These are phyloP conservation scores for Scenedesmus sp. DNA, from an alignment of 163 green algal species.

Conservation along the genomic window DNA sequence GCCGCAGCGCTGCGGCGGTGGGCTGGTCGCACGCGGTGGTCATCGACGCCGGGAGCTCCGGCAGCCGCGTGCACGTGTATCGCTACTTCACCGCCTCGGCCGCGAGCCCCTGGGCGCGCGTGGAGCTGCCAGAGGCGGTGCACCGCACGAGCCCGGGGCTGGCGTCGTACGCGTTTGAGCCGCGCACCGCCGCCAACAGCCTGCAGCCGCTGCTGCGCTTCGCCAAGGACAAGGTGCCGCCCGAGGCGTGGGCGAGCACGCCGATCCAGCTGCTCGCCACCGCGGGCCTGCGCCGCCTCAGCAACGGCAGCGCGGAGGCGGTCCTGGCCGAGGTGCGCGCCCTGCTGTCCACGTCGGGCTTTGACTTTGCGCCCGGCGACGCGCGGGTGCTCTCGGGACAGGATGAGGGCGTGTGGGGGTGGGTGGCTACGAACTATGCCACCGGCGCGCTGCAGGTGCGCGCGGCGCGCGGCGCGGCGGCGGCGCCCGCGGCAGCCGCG, in stretches of 20 bases:
- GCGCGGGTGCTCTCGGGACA: slow-evolving; percentile 55
- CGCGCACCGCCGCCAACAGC: slow-evolving; percentile 1
- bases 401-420: slow-evolving; percentile 78
- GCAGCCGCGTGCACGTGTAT: slow-evolving; percentile 17
- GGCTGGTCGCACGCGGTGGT: slow-evolving; percentile 42
- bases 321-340: slow-evolving; percentile 55
- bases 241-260: slow-evolving; percentile 43
- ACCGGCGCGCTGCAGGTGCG: slow-evolving; percentile 62
- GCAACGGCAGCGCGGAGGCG: slow-evolving; percentile 20
- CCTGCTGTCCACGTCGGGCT: neutral
- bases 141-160: slow-evolving; percentile 35
- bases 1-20: no score
- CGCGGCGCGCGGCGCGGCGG: slow-evolving; percentile 14
- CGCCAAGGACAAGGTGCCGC: slow-evolving; percentile 42
- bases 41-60: slow-evolving; percentile 49
- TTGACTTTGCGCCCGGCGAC: slow-evolving; percentile 40
- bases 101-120: slow-evolving; percentile 6
- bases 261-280: slow-evolving; percentile 71
- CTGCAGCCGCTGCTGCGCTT: slow-evolving; percentile 43
- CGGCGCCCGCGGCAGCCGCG: no score
- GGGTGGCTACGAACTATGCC: slow-evolving; percentile 79
- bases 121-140: slow-evolving; percentile 40
- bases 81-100: slow-evolving; percentile 10
- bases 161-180: slow-evolving; percentile 22
- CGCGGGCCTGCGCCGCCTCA: slow-evolving; percentile 69